A percentile compares a stretch with the other conserved stretches of the same genome.
Evolutionary conservation across 805 yeast species (phyloP).

Genomic region (Wickerhamomyces kurtzmanii): DNA sequence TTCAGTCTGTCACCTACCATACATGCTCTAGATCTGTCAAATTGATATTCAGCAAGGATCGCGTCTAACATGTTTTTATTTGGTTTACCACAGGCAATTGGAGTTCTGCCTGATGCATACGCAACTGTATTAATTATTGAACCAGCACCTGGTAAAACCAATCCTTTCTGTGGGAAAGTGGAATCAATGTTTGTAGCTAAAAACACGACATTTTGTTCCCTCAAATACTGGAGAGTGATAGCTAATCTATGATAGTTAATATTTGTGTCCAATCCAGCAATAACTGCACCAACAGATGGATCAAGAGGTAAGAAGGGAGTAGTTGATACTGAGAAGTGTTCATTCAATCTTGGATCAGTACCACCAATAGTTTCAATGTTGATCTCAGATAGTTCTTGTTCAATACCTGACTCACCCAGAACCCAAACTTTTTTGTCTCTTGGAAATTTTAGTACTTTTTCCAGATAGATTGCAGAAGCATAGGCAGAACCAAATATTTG

Average conservation of each 20-base stretch:
- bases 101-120: conserved; percentile 68
- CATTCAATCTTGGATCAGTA: conserved; percentile 50
- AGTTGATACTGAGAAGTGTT: conserved; percentile 45
- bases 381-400: conserved; percentile 61
- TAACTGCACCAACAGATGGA: conserved; percentile 73
- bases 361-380: conserved; percentile 85
- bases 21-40: conserved; percentile 52
- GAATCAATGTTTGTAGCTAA: conserved; percentile 94
- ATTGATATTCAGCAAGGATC: conserved; percentile 50
- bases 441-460: conserved; percentile 65
- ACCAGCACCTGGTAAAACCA: conserved; percentile 91
- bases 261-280: conserved; percentile 74
- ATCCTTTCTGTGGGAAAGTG: conserved; percentile 85
- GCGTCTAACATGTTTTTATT: conserved; percentile 84
- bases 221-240: conserved; percentile 71
- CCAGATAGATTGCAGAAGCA: conserved; percentile 82
- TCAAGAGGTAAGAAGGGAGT: conserved; percentile 51
- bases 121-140: conserved; percentile 74
- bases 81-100: conserved; percentile 92
- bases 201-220: conserved; percentile 53
- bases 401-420: conserved; percentile 82
- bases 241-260: conserved; percentile 79
- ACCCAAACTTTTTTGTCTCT: conserved; percentile 78
- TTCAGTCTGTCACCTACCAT: conserved; percentile 96
- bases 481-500: conserved; percentile 90